These are phyloP conservation scores for Malus sylvestris DNA, from an alignment of 306 rosid genomes.

Conservation along the genomic window DNA sequence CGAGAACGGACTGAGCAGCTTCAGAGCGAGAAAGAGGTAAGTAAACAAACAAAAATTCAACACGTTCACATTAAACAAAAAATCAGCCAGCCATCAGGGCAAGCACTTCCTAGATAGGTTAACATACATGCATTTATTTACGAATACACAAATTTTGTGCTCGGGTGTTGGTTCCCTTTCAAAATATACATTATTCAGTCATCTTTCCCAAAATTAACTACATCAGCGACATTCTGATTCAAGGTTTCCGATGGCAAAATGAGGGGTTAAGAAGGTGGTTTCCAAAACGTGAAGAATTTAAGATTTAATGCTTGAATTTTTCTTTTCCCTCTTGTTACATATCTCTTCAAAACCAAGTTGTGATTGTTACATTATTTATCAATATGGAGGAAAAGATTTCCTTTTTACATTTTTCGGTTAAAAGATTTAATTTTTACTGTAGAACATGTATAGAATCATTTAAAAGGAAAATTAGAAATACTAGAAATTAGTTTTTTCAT, in stretches of 20 bases:
- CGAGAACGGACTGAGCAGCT: background rate
- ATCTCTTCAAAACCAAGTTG: background rate
- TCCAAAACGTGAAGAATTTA: background rate
- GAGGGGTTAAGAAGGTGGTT: background rate
- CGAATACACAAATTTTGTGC: background rate
- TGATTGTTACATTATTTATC: background rate
- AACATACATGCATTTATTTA: background rate
- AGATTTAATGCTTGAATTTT: background rate
- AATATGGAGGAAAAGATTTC: background rate
- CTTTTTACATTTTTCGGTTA: background rate
- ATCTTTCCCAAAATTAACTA: background rate
- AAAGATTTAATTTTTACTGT: background rate
- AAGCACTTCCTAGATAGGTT: background rate
- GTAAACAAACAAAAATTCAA: background rate
- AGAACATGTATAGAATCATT: background rate
- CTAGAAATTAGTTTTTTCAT: background rate
- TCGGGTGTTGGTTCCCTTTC: background rate
- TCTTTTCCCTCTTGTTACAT: background rate
- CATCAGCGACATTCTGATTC: background rate
- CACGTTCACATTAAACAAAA: background rate
- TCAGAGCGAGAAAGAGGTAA: background rate
- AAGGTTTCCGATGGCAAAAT: background rate
- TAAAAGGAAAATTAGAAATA: background rate
- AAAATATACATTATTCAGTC: too few relatives aligned
- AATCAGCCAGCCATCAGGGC: background rate